Evolutionary conservation across 352 stramenopile species (phyloP), one percentile per base, ranked within the genome.

Genomic region (Phytophthora melonis): DNA sequence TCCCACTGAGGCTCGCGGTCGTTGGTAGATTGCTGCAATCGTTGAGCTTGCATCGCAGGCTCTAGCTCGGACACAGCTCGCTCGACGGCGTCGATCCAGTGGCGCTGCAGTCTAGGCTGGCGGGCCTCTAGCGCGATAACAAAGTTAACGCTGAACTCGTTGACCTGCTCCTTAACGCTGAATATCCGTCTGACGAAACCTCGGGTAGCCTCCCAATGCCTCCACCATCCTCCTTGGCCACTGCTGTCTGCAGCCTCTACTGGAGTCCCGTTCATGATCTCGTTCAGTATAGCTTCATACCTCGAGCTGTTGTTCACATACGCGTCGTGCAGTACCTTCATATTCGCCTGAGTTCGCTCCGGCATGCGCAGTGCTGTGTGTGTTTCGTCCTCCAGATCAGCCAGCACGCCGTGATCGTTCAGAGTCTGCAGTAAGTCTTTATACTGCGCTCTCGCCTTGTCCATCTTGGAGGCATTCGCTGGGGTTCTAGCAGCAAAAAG

Each of bases 401-500:
- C 5, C 9, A 55, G 7, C 14, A 56, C 9, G n/a, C 21, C 34
- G 30, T 6, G 18, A 6, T 58, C 13, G 0, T 69, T 19, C 56
- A 45, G 59, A n/a, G 30, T 11, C n/a, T 45, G 21, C 10, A 75
- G 23, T 1, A 75, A 23, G 5, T 11, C 6, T 25, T 43, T 9
- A 13, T 68, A 72, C 1, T 18, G 30, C 7, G 5, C 9, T 16
- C 25, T 39, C 2, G 34, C 49, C 13, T 0, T 23, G 30, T 79
- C 62, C 43, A 73, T 68, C 55, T 19, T 16, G 16, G 19, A 16
- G 4, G 61, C 14, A 18, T 63, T 68, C 16, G 14, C 11, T 6
- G 50, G 39, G 14, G 5, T 49, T 72, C 36, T 23, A 18, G 69
- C 43, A 54, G 67, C 43, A 61, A 79, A 79, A 4, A 79, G 27